Base-by-base conservation (phyloP, 352 stramenopile species). In the Plasmopara halstedii region DNA sequence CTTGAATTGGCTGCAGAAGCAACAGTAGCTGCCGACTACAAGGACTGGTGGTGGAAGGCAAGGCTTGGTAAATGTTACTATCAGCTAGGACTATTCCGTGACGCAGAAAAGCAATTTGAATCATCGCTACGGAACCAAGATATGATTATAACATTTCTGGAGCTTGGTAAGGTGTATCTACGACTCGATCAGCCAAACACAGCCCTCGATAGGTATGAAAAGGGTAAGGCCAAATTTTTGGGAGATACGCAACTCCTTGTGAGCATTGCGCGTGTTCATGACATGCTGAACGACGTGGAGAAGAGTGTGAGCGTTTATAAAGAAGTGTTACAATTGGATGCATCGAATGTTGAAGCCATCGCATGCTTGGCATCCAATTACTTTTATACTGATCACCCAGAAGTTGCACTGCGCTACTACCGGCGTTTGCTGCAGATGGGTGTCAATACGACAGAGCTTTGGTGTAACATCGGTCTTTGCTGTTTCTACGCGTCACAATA, bases 1-100 rank as follows among this genome's bases (percentile, higher is more conserved):
- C 64, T 97, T 6, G 88, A 97, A 57, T 72, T 97, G 7, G 87
- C 85, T 19, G 84, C 88, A 2, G 87, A 96, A 50, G 90, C 83
- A 13, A 97, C 87, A 0, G 76, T 90, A 17, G 81, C 69, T 5
- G 72, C 68, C 3, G 83, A 94, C 29, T 97, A 91, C 58, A 91
- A 95, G 55, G 84, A 95, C 59, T 97, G 90, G 90, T 97, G 85
- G 85, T 97, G 91, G 91, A 97, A 97, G 54, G 73, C 78, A n/a
- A 71, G 87, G 7, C 56, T 97, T 14, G 91, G 87, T 27, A 96
- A 97, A 56, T 97, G 87, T 65, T 97, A 97, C 70, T 97, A 97
- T 58, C 88, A 96, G 48, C 62, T 97, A 5, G 85, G 90, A 8
- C 69, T 97, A 18, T 88, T 95, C 33, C 81, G 91, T 14, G 91